Conservation (phyloP, 495 filamentous ascomycete genomes). For the Talaromyces wortmannii region DNA sequence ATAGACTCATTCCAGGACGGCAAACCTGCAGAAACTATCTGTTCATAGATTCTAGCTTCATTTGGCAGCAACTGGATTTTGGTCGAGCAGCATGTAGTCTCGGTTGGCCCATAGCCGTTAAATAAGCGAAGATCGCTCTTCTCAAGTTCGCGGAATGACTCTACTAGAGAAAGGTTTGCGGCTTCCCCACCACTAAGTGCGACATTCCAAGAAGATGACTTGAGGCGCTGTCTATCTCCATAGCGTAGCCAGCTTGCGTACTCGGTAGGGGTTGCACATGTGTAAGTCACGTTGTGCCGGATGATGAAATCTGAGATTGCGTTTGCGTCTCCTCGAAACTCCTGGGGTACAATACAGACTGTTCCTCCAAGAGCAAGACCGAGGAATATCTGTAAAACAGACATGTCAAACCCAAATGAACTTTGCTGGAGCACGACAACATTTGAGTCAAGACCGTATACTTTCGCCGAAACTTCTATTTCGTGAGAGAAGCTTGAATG, state of each 20-base stretch:
- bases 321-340: slow-evolving; percentile 20
- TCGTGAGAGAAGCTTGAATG: slow-evolving; percentile 26
- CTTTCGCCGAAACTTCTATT: slow-evolving; percentile 15
- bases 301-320: slow-evolving; percentile 23
- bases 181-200: no score
- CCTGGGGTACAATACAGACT: slow-evolving; percentile 16
- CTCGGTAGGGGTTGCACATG: slow-evolving; percentile 34
- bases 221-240: background rate
- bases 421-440: slow-evolving; percentile 36
- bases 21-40: slow-evolving; percentile 8
- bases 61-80: no score
- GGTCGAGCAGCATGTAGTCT: no score
- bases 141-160: no score
- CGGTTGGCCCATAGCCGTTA: no score
- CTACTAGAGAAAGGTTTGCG: no score
- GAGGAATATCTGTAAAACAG: slow-evolving; percentile 14
- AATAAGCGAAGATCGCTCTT: no score
- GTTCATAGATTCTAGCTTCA: no score
- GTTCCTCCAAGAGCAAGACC: slow-evolving; percentile 24
- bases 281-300: slow-evolving; percentile 24
- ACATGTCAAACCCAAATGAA: slow-evolving; percentile 31
- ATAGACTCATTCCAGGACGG: slow-evolving; percentile 34
- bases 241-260: slow-evolving; percentile 27
- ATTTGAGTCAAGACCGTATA: slow-evolving; percentile 8
- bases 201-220: no score